Evolutionary conservation across 805 yeast species (phyloP).

Genomic region (Candida oleophila): DNA sequence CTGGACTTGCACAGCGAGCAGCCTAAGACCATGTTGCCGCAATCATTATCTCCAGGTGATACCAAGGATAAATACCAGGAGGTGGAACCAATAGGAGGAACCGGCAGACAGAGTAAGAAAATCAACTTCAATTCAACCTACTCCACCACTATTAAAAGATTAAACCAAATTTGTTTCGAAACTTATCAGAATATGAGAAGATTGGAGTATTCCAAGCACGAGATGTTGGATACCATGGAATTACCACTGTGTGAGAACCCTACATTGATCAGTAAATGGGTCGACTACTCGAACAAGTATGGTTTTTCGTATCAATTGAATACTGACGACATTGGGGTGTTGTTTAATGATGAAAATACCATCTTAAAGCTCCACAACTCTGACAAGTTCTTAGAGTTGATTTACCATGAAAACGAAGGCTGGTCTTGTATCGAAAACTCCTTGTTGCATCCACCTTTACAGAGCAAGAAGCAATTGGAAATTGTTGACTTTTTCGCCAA

Average conservation of each 20-base stretch:
- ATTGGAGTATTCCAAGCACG: slow-evolving; percentile 38
- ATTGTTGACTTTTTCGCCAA: slow-evolving; percentile 85
- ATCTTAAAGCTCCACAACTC: slow-evolving; percentile 68
- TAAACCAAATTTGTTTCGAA: slow-evolving; percentile 37
- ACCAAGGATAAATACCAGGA: slow-evolving; percentile 85
- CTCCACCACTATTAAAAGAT: slow-evolving; percentile 35
- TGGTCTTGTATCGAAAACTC: slow-evolving; percentile 48
- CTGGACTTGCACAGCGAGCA: slow-evolving; percentile 69
- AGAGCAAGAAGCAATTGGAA: slow-evolving; percentile 69
- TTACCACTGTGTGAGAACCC: slow-evolving; percentile 55
- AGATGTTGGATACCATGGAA: slow-evolving; percentile 31
- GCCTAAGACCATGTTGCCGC: slow-evolving; percentile 73
- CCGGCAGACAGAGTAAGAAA: slow-evolving; percentile 33
- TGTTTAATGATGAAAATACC: slow-evolving; percentile 82
- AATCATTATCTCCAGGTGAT: slow-evolving; percentile 88
- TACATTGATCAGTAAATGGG: slow-evolving; percentile 89
- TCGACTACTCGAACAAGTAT: slow-evolving; percentile 92
- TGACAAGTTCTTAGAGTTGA: slow-evolving; percentile 64
- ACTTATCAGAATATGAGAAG: slow-evolving; percentile 40
- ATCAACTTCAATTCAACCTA: slow-evolving; percentile 40
- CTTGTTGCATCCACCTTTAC: slow-evolving; percentile 42
- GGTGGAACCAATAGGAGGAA: slow-evolving; percentile 38
- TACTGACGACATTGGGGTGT: slow-evolving; percentile 85
- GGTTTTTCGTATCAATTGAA: slow-evolving; percentile 93
- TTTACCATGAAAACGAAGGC: slow-evolving; percentile 42